Evolutionary conservation across 106 monocot species (phyloP), one percentile per base, ranked within the genome.

Genomic region (Platanthera zijinensis): DNA sequence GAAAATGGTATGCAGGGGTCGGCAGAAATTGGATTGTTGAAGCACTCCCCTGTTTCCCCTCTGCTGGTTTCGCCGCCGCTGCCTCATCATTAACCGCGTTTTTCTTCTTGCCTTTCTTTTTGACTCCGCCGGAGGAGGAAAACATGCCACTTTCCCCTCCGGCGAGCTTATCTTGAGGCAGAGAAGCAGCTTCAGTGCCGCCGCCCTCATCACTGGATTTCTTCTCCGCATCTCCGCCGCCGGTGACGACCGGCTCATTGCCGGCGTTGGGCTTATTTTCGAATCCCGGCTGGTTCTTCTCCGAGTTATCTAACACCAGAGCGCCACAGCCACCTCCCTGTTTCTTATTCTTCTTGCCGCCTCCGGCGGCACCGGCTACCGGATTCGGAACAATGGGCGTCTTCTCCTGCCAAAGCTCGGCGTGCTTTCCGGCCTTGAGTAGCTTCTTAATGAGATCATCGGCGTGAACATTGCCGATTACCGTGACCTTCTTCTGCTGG

Each of bases 401-500:
- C 21, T 78, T 85, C 79, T 96, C 88, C 47, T 87, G 92, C 86
- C 84, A 90, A 62, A 87, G 82, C 86, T 93, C 89, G 51, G 93
- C 93, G 69, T 89, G 88, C 84, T 93, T 96, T 17, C 96, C 93
- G 4, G 81, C 79, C 77, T 87, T 93, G 54, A 80, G 39, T 17
- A 96, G 87, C 83, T 86, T 93, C 84, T 86, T 96, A 54, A 96
- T 67, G 52, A 96, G 89, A 22, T 59, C 75, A 10, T 93, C 86
- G 7, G 79, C 78, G 9, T 83, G 84, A 6, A 96, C 85, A 77
- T 93, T 93, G 10, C 96, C 96, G 3, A 79, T 86, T 22, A 96
- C 93, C 8, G 78, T 87, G 57, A 93, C 93, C 78, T 91, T 96
- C 46, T 93, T 93, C 45, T 86, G 90, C 83, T 84, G 90, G 0